These are phyloP conservation scores for Lactarius trivialis DNA, from an alignment of 768 basidiomycete species.

Conservation along the genomic window DNA sequence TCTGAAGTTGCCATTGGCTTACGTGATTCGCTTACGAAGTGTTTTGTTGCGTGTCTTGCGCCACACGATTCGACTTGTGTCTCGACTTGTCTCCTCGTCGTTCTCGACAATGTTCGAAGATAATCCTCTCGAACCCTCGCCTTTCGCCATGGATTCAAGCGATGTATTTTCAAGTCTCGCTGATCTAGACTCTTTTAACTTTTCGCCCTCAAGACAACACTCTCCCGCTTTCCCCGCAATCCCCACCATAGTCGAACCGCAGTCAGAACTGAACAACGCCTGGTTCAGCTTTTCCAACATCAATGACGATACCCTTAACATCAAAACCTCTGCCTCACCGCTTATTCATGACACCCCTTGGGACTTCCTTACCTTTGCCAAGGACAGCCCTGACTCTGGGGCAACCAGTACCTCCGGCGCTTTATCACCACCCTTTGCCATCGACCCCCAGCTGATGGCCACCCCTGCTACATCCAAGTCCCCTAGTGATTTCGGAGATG, in stretches of 20 bases:
- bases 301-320: slow-evolving; percentile 29
- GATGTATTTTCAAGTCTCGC: slow-evolving; percentile 5
- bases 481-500: slow-evolving; percentile 37
- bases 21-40: not conserved
- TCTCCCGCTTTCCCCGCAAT: slow-evolving; percentile 2
- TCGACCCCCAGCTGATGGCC: slow-evolving; percentile 73
- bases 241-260: slow-evolving; percentile 6
- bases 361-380: slow-evolving; percentile 37
- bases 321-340: slow-evolving; percentile 25
- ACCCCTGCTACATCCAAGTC: slow-evolving; percentile 47
- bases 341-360: slow-evolving; percentile 28
- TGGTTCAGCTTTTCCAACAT: slow-evolving; percentile 27
- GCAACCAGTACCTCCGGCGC: slow-evolving; percentile 16
- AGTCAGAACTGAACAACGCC: slow-evolving; percentile 10
- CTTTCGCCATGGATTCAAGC: slow-evolving; percentile 11
- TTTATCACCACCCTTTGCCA: slow-evolving; percentile 37
- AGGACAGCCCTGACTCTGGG: slow-evolving; percentile 28
- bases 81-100: not conserved
- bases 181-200: slow-evolving; percentile 5
- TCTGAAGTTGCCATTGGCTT: not conserved
- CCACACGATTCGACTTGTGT: not conserved
- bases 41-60: not conserved
- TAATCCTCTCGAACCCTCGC: slow-evolving; percentile 17
- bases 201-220: not conserved
- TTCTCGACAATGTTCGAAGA: slow-evolving; percentile 16